Percentiles rank a stretch among this genome's conserved stretches.
These are phyloP conservation scores for Penicillium waksmanii DNA, from an alignment of 495 filamentous ascomycete species.

Conservation along the genomic window DNA sequence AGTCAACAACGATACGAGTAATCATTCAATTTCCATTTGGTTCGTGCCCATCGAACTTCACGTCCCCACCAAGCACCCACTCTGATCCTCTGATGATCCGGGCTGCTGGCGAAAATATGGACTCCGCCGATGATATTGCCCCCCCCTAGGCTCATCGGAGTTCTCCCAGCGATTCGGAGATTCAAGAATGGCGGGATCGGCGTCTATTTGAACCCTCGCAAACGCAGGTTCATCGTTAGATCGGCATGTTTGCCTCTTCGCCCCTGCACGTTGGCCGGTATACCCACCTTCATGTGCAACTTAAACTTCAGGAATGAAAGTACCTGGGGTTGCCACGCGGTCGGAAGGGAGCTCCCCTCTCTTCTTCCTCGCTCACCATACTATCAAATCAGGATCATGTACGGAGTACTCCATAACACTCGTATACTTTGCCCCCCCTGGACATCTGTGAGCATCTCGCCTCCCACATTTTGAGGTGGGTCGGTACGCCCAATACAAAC, in stretches of 20 bases:
- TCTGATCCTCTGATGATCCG: conserved; percentile 1
- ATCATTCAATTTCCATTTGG: not conserved
- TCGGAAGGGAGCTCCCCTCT: not conserved
- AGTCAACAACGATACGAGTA: not conserved
- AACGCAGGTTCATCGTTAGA: conserved; percentile 11
- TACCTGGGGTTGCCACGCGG: not conserved
- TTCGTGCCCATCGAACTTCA: not conserved
- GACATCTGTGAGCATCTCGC: not conserved
- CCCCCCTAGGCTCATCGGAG: not conserved
- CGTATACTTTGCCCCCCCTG: not conserved
- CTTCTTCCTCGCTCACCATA: not conserved
- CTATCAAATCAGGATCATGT: not conserved
- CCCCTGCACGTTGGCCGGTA: not conserved
- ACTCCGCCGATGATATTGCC: not conserved
- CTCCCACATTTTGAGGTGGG: not conserved
- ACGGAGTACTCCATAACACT: not conserved
- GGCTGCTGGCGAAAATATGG: not conserved
- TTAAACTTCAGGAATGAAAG: not conserved
- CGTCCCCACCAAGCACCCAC: not conserved
- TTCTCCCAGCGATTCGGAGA: not conserved
- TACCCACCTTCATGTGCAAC: not conserved
- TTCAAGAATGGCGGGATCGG: not conserved
- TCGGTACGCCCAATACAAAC: not conserved
- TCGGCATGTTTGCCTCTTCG: conserved; percentile 1
- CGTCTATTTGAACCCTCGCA: not conserved